Base-by-base conservation (phyloP, 257 asterid genomes). In the Dorcoceras hygrometricum region DNA sequence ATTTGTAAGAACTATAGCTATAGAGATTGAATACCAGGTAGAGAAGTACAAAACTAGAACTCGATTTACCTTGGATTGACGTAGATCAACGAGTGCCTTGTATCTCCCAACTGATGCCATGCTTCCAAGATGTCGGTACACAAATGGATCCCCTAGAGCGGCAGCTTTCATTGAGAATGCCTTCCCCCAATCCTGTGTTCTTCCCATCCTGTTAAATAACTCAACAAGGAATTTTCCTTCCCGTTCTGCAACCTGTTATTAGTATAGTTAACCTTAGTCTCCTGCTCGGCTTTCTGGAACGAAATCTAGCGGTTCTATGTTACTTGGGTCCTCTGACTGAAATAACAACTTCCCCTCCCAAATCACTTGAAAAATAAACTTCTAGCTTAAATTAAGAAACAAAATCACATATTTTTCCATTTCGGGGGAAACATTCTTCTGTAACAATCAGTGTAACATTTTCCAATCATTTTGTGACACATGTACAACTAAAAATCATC, bases 71-170 rank as follows among this genome's bases (percentile, higher is more conserved):
- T 89, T 87, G 77, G 96, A 86, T 75, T 89, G 88, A 8, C 95
- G 86, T 31, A 91, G 85, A 77, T 91, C 98, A 20, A 91, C 96
- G 73, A 91, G 67, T 14, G 98, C 98, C 80, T 87, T 92, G 79
- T 89, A 89, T 23, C 97, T 84, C 36, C 97, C 97, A 1, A 92
- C 95, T 4, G 98, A 80, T 7, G 97, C 98, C 98, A 92, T 92
- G 80, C 97, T 89, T 31, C 97, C 98, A 2, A 87, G 83, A 74
- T 89, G 96, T 71, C 73, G 77, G 82, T 92, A 92, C 55, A 79
- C 88, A 60, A 92, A 92, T 14, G 95, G 96, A 59, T 86, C 90
- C 5, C 98, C 98, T 3, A 84, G 77, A 62, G 89, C 71, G 1
- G 77, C 53, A 36, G 87, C 96, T 67, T 82, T 89, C 9, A 84